Percentiles rank a stretch among this genome's conserved stretches.
Evolutionary conservation across 768 basidiomycete genomes (phyloP).

Genomic region (Agrocybe pediades): DNA sequence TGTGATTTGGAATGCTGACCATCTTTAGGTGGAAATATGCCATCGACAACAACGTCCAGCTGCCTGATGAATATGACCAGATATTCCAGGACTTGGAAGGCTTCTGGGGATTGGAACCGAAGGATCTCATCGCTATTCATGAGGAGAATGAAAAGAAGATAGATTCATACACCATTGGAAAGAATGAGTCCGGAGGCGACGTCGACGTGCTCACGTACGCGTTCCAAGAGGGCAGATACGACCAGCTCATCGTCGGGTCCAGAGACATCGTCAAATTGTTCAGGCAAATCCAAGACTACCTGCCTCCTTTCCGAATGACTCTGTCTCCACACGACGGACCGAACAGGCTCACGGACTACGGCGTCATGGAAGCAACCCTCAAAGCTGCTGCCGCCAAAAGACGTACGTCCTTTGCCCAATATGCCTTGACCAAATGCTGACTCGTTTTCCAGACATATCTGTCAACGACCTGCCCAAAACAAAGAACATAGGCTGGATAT

Average conservation of each 20-base stretch:
- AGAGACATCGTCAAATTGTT: slow-evolving; percentile 35
- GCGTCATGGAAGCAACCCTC: slow-evolving; percentile 27
- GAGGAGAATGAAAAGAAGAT: slow-evolving; percentile 36
- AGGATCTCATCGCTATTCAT: slow-evolving; percentile 38
- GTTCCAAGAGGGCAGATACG: slow-evolving; percentile 35
- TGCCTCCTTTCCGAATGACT: slow-evolving; percentile 49
- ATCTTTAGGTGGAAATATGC: slow-evolving; percentile 53
- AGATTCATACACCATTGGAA: slow-evolving; percentile 45
- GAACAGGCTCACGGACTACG: slow-evolving; percentile 36
- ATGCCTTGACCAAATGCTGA: not conserved
- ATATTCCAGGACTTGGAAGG: slow-evolving; percentile 77
- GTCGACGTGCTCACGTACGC: slow-evolving; percentile 35
- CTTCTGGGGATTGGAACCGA: slow-evolving; percentile 70
- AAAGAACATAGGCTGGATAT: slow-evolving; percentile 36
- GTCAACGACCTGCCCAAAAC: slow-evolving; percentile 33
- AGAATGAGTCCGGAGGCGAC: slow-evolving; percentile 24
- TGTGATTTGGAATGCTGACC: not conserved
- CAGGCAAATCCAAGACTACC: slow-evolving; percentile 35
- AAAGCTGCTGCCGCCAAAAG: slow-evolving; percentile 28
- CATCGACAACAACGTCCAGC: slow-evolving; percentile 67
- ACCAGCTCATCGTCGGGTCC: slow-evolving; percentile 35
- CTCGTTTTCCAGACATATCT: slow-evolving; percentile 24
- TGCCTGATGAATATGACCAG: slow-evolving; percentile 86
- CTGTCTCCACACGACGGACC: slow-evolving; percentile 47
- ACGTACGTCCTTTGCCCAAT: slow-evolving; percentile 20